Evolutionary conservation across 441 rosid species (phyloP), one percentile per base, ranked within the genome.

Genomic region (Lepidium campestre): DNA sequence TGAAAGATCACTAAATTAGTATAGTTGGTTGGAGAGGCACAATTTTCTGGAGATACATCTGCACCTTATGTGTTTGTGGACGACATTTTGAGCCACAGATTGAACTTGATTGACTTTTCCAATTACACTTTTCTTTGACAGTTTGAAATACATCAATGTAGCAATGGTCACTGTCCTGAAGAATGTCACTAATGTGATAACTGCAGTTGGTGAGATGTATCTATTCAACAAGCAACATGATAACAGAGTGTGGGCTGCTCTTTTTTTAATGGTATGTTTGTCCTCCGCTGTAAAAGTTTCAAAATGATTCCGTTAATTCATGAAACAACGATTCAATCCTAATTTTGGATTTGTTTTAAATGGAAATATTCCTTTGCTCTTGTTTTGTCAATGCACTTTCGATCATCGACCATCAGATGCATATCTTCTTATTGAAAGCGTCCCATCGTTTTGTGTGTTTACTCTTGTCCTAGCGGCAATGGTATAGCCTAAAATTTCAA

Each of bases 101-200:
- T 59, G 14, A 15, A 53, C 23, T 29, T 65, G 19, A 57, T 45
- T 57, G 39, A 17, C 7, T 39, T 15, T 34, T 58, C 42, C 18
- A 5, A 1, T 18, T 27, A 25, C 56, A 49, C 68, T 20, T 72
- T 37, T 20, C 49, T 52, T 73, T 60, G 70, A 80, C 98, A 94
- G 99, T 63, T 80, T 94, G 83, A 94, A 81, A 78, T 90, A 91
- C 77, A 94, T 94, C 60, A 94, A 91, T 74, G 97, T 90, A 10
- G 99, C 99, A 72, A 94, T 94, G 99, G 99, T 94, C 72, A 91
- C 99, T 2, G 94, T 91, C 63, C 79, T 94, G 82, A 94, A 94
- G 91, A 94, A 94, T 80, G 96, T 94, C 49, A 91, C 99, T 54
- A 94, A 91, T 68, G 98, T 94, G 64, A 91, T 94, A 55, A 91